A percentile compares a stretch with the other conserved stretches of the same genome.
Evolutionary conservation across 176 grass and related monocot genomes (phyloP).

Genomic region (Cenchrus purpureus): DNA sequence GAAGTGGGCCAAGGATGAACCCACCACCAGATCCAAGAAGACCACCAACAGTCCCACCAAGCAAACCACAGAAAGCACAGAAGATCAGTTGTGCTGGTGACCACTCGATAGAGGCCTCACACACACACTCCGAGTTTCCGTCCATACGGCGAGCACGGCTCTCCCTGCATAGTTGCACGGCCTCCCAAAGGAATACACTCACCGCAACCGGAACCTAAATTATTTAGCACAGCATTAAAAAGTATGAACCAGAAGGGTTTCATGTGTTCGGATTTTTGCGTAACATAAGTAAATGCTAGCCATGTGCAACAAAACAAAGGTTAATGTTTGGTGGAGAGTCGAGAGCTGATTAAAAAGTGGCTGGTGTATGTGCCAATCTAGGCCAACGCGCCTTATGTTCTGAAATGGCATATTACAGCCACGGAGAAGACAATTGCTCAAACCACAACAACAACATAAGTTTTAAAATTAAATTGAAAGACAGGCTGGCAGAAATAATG

Average conservation of each 20-base stretch:
- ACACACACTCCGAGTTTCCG: slow-evolving; percentile 81
- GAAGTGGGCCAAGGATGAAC: slow-evolving; percentile 95
- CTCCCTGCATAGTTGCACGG: slow-evolving; percentile 66
- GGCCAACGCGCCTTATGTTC: not conserved
- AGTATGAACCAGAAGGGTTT: not conserved
- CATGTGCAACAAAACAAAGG: not conserved
- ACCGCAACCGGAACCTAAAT: slow-evolving; percentile 65
- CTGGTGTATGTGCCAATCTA: slow-evolving; percentile 9
- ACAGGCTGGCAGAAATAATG: not conserved
- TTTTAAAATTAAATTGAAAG: slow-evolving; percentile 1
- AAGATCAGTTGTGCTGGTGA: slow-evolving; percentile 77
- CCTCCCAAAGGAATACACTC: slow-evolving; percentile 77
- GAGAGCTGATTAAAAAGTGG: not conserved
- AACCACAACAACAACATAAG: not conserved
- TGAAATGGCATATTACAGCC: not conserved
- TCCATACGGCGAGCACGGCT: slow-evolving; percentile 62
- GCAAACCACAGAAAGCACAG: slow-evolving; percentile 81
- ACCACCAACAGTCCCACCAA: slow-evolving; percentile 90
- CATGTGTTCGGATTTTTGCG: not conserved
- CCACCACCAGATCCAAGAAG: slow-evolving; percentile 93
- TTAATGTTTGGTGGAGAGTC: not conserved
- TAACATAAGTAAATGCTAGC: slow-evolving; percentile 6
- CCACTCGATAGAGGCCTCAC: slow-evolving; percentile 92
- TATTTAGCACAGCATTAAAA: slow-evolving; percentile 27
- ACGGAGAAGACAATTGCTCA: slow-evolving; percentile 15